phyloP scores from a whole-genome alignment of 2,329 filamentous ascomycete species.

The Cercospora nicotianae region DNA sequence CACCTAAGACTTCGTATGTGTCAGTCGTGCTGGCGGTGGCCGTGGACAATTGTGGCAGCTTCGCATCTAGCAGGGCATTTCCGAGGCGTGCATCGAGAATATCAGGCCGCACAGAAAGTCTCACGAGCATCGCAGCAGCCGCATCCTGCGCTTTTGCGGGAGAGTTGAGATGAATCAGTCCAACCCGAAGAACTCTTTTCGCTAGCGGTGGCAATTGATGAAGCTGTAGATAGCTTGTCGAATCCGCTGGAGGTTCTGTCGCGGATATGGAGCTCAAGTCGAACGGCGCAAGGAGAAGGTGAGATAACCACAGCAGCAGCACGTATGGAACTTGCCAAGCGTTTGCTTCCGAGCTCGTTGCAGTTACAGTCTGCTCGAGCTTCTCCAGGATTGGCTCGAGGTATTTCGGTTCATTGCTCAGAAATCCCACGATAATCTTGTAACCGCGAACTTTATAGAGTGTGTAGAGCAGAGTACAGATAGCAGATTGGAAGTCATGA shows the following conservation, averaged over 20 bases:
- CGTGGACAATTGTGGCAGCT: conserved; percentile 57
- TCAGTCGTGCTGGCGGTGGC: conserved; percentile 12
- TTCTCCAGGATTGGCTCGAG: conserved; percentile 76
- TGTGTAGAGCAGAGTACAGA: conserved; percentile 78
- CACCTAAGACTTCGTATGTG: conserved; percentile 75
- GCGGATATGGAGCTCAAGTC: conserved; percentile 80
- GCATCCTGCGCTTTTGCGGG: conserved; percentile 88
- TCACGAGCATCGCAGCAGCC: conserved; percentile 77
- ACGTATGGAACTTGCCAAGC: conserved; percentile 87
- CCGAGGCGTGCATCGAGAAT: conserved; percentile 79
- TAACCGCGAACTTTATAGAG: conserved; percentile 93
- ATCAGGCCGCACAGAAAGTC: conserved; percentile 78
- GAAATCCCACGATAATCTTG: conserved; percentile 86
- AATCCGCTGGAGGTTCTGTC: conserved; percentile 2
- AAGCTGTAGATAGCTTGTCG: conserved; percentile 43
- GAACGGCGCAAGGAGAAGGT: conserved; percentile 70
- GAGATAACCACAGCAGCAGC: conserved; percentile 73
- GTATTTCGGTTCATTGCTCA: conserved; percentile 85
- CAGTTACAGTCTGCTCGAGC: conserved; percentile 61
- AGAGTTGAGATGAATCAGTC: conserved; percentile 67
- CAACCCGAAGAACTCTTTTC: conserved; percentile 67
- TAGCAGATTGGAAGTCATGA: conserved; percentile 61
- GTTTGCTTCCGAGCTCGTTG: conserved; percentile 13
- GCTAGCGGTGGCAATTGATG: conserved; percentile 69
- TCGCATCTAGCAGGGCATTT: conserved; percentile 68